Conservation (phyloP, 345 rosid genomes). For the Salix arbutifolia region DNA sequence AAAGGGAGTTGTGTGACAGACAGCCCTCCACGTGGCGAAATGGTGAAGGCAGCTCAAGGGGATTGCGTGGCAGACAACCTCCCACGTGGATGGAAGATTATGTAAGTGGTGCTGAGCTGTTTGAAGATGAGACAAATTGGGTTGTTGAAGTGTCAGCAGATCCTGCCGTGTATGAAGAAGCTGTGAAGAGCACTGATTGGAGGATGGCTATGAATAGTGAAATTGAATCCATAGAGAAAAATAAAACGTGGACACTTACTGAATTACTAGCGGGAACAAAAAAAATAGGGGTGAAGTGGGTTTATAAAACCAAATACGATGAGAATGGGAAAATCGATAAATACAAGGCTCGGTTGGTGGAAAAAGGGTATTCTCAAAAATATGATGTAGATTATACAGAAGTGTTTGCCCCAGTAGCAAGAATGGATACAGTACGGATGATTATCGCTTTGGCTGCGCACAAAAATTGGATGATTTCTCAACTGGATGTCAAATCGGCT, state of each 20-base stretch:
- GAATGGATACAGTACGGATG: not conserved
- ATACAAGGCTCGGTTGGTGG: not conserved
- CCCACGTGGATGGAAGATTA: not conserved
- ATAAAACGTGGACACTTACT: not conserved
- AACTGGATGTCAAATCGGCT: not conserved
- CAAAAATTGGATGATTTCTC: not conserved
- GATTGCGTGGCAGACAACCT: not conserved
- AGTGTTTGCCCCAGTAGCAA: not conserved
- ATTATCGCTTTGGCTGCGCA: not conserved
- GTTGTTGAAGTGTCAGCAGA: not conserved
- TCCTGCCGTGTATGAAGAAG: not conserved
- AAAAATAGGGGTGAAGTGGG: not conserved
- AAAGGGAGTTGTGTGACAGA: too few relatives aligned
- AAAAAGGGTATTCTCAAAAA: not conserved
- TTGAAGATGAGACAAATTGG: not conserved
- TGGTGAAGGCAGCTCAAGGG: not conserved
- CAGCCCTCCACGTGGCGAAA: too few relatives aligned
- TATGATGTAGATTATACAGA: not conserved
- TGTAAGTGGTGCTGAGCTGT: not conserved
- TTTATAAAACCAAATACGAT: not conserved
- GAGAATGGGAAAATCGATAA: not conserved
- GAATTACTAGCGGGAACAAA: not conserved
- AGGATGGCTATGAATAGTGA: not conserved
- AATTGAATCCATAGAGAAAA: not conserved
- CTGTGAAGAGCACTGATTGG: too few relatives aligned